Evolutionary conservation across 116 monocot species (phyloP), one percentile per base, ranked within the genome.

Genomic region (Iris pallida): DNA sequence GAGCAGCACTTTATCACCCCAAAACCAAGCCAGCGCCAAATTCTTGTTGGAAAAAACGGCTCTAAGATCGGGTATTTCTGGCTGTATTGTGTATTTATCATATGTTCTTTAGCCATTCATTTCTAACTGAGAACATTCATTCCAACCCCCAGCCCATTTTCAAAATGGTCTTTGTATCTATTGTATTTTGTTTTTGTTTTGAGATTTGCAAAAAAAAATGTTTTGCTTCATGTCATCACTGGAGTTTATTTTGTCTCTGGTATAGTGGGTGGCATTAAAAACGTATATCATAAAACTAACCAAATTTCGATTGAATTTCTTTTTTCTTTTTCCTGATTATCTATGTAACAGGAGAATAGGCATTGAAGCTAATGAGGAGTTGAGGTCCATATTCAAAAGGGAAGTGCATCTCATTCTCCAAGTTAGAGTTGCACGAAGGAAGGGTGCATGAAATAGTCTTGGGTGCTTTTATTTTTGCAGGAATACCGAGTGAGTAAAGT

Each of bases 1-100:
- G 97, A 97, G 73, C 97, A 97, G 60, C 97, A 97, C 66, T 92
- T 97, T 45, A 90, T 97, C 68, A 74, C 90, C 44, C 84, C 67
- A 65, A 97, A 97, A 72, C 72, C 58, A 64, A 87, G 87, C 46
- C 97, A 97, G 47, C 84, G 90, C 0, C 92, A 97, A 73, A 92
- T 97, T 80, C 90, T 97, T 83, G 87, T 97, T 66, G 97, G 97
- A 42, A 97, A 92, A 63, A 92, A 92, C 73, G 97, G 97, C 58
- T 85, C 92, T 59, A 97, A 87, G 73, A 97, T 97, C 53, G 97
- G 97, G 97, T 97, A 86, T 63, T 61, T 53, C 53, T 65, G 4
- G 18, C n/a, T 47, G 47, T 70, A 11, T 7, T 63, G 13, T 75
- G 42, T 45, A 47, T 20, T 13, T 51, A 51, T 51, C 11, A 4